Evolutionary conservation across 139 green algal species (phyloP), one percentile per base, ranked within the genome.

Genomic region (Auxenochlorella protothecoides): DNA sequence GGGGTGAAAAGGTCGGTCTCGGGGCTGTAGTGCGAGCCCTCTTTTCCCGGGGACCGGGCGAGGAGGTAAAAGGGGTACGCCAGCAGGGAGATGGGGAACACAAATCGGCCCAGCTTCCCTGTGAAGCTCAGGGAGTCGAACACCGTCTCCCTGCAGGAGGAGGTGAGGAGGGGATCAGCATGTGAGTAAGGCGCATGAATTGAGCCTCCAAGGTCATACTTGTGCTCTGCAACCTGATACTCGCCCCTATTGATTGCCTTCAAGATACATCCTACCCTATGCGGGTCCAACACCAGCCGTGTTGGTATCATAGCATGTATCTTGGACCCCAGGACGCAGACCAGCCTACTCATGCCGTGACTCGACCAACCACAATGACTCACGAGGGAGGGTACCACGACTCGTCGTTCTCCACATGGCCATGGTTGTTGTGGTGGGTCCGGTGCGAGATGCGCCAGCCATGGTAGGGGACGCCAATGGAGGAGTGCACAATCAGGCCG

Each of bases 401-500:
- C 85, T 97, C 92, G 68, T 97, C 92, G 69, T 96, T 97, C 84
- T 97, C 92, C 12, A 97, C 90, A 76, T 97, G 91, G 57, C 92
- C 92, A 59, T 96, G 90, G 85, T 97, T 97, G 66, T 79, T 75
- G 73, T 97, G 92, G 78, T 97, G 92, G 5, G 87, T 97, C 66
- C 93, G 86, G 83, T 97, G 92, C 74, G 78, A 90, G 78, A 97
- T 89, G 53, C 92, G 81, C 92, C 92, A 97, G 75, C 92, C 92
- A 60, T 97, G 92, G 86, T 96, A 97, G 9, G 92, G 92, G 68
- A 97, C 92, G 75, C 97, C 83, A 78, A 97, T 97, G 72, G 85
- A 90, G 4, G 89, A 84, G 83, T 97, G 92, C 44, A 81, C 75
- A 53, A 97, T 85, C 83, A 97, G 90, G 68, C 92, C 92, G 3